Evolutionary conservation across 2,329 filamentous ascomycete species (phyloP), one percentile per base, ranked within the genome.

Genomic region (Alternaria sp.): DNA sequence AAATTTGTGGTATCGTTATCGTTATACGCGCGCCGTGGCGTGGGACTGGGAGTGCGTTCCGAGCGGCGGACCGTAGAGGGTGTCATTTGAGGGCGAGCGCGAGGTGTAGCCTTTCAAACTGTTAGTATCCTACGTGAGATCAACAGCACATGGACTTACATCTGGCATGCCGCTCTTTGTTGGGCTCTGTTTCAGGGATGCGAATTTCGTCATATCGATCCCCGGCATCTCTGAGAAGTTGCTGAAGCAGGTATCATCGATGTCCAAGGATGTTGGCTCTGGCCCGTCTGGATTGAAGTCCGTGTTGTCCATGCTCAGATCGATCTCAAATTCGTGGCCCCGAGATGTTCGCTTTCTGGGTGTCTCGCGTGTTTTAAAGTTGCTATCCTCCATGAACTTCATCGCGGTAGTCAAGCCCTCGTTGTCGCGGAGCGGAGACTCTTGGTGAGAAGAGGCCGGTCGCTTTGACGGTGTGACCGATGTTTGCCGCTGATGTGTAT

Each of bases 181-280:
- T 30, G 84, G 84, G 61, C 82, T 78, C 65, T 90, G 88, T 59
- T 90, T 89, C 58, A 96, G 82, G 67, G 89, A 89, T 9, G 92
- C 90, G 73, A 96, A 93, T 73, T 90, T 89, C 20, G 93, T 96
- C 88, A 96, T 88, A 72, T 95, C 93, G 18, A 83, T 77, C 58
- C 85, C 84, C 6, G 93, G 93, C 58, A 97, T 88, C 9, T 93
- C 93, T 2, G 95, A 97, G 80, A 97, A 97, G 12, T 87, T 89
- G 83, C 93, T 97, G 77, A 97, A 92, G 74, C 87, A 90, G 82
- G 89, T 91, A 70, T 93, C 90, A 68, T 93, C 90, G 12, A 84
- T 69, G 69, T 69, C 84, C 79, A 60, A 78, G 54, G 60, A 78
- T 56, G 67, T 75, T 18, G 71, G 51, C 6, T 75, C 75, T 30